Evolutionary conservation across 495 filamentous ascomycete species (phyloP), one percentile per base, ranked within the genome.

Genomic region (Daldinia decipiens): DNA sequence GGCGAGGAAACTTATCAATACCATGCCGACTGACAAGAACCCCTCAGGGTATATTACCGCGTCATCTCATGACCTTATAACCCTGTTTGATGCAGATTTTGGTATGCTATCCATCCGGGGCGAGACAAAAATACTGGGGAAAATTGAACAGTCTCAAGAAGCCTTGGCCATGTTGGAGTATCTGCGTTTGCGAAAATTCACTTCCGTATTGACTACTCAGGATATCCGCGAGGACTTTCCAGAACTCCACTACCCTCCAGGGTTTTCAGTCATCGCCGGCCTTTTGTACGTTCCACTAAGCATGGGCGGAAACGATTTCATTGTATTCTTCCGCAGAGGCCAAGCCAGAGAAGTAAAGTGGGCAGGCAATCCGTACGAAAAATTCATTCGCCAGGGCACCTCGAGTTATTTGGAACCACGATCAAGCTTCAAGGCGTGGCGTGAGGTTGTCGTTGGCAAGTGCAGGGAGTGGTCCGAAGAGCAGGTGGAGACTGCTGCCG

Each of bases 361-460:
- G 94, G 95, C 93, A 0, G 94, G 95, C 1, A 98, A 98, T 77
- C 94, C 94, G 0, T 94, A 98, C 73, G 92, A 95, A 53, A 95
- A 94, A 70, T 87, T 82, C 31, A 78, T 91, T 62, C 87, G 84
- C 73, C 83, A 88, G 70, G 91, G 91, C 3, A 93, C 91, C 1
- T 80, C 86, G 31, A 88, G 81, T 6, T 93, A 89, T 72, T 83
- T 95, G 0, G 92, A 94, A 74, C 92, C 92, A 2, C 80, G 92
- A 40, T 89, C 87, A 68, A 93, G 90, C 71, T 95, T 95, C 82
- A 90, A 87, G 70, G 86, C 81, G 13, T 94, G 92, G 92, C 84
- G 83, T 34, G 92, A 95, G 76, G 90, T 86, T 0, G 88, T 95
- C n/a, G 78, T 90, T 26, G 91, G 90, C 0, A 91, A 90, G 77